These are phyloP conservation scores for Chlorencoelia australis DNA, from an alignment of 2,329 filamentous ascomycete species.

Conservation along the genomic window DNA sequence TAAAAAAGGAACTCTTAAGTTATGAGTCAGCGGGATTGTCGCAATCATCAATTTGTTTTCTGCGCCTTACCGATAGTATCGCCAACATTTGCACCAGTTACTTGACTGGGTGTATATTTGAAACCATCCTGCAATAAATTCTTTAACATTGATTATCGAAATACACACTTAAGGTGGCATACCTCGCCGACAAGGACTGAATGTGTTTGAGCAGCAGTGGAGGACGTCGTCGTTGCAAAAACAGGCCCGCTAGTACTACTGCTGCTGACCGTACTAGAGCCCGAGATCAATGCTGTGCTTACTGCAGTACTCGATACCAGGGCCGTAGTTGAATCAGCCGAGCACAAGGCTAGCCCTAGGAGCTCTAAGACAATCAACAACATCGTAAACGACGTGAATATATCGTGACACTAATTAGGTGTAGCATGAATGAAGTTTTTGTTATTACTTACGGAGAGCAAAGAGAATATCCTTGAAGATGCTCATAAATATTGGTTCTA, in stretches of 20 bases:
- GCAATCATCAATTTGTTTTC: neutral
- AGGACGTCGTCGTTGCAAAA: slow-evolving; percentile 14
- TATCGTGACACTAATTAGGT: neutral
- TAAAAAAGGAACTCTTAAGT: slow-evolving; percentile 45
- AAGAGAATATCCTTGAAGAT: too few species aligned
- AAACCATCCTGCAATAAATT: slow-evolving; percentile 13
- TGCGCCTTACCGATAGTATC: slow-evolving; percentile 35
- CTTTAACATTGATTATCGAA: slow-evolving; percentile 4
- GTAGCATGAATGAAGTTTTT: neutral
- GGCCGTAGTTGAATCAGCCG: too few species aligned
- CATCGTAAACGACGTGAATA: neutral
- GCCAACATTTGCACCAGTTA: slow-evolving; percentile 34
- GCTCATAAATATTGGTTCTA: too few species aligned
- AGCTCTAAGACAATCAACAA: neutral
- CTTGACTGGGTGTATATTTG: slow-evolving; percentile 29
- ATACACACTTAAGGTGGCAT: slow-evolving; percentile 10
- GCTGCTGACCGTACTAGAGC: too few species aligned
- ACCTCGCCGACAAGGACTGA: slow-evolving; percentile 26
- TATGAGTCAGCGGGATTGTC: too few species aligned
- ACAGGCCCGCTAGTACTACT: too few species aligned
- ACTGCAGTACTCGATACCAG: too few species aligned
- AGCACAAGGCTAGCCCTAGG: neutral
- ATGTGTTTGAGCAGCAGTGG: slow-evolving; percentile 18
- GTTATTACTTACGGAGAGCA: too few species aligned
- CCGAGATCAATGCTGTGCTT: too few species aligned